Evolutionary conservation across 2,329 filamentous ascomycete species (phyloP).

Genomic region (Bimuria novae-zelandiae): DNA sequence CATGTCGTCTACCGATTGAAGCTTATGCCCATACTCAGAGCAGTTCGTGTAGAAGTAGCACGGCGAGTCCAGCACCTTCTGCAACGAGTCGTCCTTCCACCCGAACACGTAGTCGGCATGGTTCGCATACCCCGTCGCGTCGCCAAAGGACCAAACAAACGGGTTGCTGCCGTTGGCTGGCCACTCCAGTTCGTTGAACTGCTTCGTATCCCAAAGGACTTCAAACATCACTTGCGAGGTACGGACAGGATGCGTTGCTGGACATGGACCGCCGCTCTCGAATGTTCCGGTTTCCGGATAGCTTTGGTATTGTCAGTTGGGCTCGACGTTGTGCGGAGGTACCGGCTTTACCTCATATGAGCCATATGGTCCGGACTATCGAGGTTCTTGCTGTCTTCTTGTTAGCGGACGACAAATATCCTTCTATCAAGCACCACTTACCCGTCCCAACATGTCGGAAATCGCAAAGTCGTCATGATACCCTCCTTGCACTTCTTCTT

Average conservation of each 20-base stretch:
- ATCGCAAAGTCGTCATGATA: conserved; percentile 45
- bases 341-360: conserved; percentile 11
- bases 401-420: neutral
- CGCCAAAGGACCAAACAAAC: conserved; percentile 25
- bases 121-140: conserved; percentile 24
- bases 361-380: conserved; percentile 65
- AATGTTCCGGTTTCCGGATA: conserved; percentile 44
- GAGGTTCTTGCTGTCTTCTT: conserved; percentile 44
- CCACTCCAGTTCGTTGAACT: conserved; percentile 20
- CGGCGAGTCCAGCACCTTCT: conserved; percentile 22
- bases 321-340: conserved; percentile 24
- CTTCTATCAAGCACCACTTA: neutral
- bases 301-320: conserved; percentile 57
- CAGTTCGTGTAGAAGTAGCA: conserved; percentile 29
- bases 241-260: conserved; percentile 18
- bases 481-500: conserved; percentile 45
- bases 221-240: conserved; percentile 22
- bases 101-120: conserved; percentile 29
- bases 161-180: conserved; percentile 22
- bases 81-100: conserved; percentile 24
- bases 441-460: conserved; percentile 33
- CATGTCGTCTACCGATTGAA: conserved; percentile 24
- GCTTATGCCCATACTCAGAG: conserved; percentile 21
- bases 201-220: conserved; percentile 21
- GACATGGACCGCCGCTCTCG: conserved; percentile 16